phyloP scores from a whole-genome alignment of 768 basidiomycete genomes.

The Pulveroboletus sp. region DNA sequence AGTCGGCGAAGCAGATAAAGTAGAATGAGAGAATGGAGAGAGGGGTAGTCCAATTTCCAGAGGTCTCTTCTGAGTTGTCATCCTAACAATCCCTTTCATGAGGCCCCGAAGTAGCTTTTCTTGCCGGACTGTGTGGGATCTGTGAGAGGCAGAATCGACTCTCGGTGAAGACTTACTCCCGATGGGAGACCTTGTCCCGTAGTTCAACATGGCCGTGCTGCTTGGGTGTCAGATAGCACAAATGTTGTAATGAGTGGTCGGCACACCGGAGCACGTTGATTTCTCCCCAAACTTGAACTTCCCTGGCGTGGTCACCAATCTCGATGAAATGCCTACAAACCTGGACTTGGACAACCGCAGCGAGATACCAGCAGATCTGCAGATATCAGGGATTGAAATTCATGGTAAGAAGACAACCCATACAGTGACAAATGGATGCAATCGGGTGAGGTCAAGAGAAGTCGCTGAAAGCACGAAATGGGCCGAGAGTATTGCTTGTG shows the following conservation, averaged over 20 bases:
- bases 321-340: constrained; percentile 85
- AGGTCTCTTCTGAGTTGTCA: constrained; percentile 77
- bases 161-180: constrained; percentile 52
- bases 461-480: constrained; percentile 79
- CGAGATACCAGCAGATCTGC: constrained; percentile 89
- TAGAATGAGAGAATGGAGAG: constrained; percentile 73
- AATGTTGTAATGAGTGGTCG: neutral
- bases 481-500: constrained; percentile 66
- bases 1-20: constrained; percentile 53
- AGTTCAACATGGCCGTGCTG: constrained; percentile 81
- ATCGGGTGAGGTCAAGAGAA: constrained; percentile 70
- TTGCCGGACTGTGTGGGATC: constrained; percentile 58
- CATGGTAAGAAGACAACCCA: constrained; percentile 25
- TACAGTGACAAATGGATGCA: constrained; percentile 82
- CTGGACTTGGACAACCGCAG: constrained; percentile 82
- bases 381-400: constrained; percentile 13
- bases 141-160: constrained; percentile 2
- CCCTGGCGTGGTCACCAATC: constrained; percentile 65
- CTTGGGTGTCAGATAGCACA: constrained; percentile 5
- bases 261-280: constrained; percentile 75
- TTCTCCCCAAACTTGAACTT: constrained; percentile 81
- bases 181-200: constrained; percentile 74
- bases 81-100: constrained; percentile 79
- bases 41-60: constrained; percentile 76
- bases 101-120: constrained; percentile 76